phyloP scores from a whole-genome alignment of 371 early-diverging fungal genomes.

The Lichtheimia hyalospora region DNA sequence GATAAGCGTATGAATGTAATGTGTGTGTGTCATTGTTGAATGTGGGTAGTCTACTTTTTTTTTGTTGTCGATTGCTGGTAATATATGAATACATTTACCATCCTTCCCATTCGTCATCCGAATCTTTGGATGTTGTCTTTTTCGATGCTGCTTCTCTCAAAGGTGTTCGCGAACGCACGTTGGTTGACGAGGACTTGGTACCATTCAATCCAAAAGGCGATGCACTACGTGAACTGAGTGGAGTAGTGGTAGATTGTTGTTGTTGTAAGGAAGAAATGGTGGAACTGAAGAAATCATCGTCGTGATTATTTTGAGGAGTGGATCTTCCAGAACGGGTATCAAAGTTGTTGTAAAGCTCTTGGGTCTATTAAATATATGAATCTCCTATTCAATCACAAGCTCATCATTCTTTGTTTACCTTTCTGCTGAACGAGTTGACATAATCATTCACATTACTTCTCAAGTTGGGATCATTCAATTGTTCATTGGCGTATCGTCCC shows the following conservation, averaged over 20 bases:
- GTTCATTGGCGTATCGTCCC: slow-evolving; percentile 73
- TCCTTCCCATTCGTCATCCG: slow-evolving; percentile 63
- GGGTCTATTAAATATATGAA: slow-evolving; percentile 9
- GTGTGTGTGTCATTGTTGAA: background rate
- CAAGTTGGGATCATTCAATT: slow-evolving; percentile 87
- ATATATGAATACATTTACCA: slow-evolving; percentile 26
- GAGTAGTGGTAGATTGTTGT: slow-evolving; percentile 30
- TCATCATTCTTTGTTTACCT: slow-evolving; percentile 38
- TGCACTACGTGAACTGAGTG: slow-evolving; percentile 31
- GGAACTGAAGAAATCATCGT: slow-evolving; percentile 49
- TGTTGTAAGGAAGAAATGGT: slow-evolving; percentile 45
- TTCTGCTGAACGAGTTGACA: slow-evolving; percentile 68
- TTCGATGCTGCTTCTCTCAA: slow-evolving; percentile 30
- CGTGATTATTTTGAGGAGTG: slow-evolving; percentile 15
- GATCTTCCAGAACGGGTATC: slow-evolving; percentile 18
- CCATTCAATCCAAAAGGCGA: slow-evolving; percentile 30
- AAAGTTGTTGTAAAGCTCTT: slow-evolving; percentile 19
- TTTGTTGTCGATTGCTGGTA: too few relatives aligned
- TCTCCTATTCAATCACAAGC: background rate
- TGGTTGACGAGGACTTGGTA: slow-evolving; percentile 16
- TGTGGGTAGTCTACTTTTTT: background rate
- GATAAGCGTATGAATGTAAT: background rate
- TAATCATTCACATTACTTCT: slow-evolving; percentile 70
- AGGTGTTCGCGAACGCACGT: slow-evolving; percentile 37
- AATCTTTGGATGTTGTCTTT: slow-evolving; percentile 30